A percentile compares a stretch with the other conserved stretches of the same genome.
phyloP scores from a whole-genome alignment of 768 basidiomycete species.

The Polyporus arcularius region DNA sequence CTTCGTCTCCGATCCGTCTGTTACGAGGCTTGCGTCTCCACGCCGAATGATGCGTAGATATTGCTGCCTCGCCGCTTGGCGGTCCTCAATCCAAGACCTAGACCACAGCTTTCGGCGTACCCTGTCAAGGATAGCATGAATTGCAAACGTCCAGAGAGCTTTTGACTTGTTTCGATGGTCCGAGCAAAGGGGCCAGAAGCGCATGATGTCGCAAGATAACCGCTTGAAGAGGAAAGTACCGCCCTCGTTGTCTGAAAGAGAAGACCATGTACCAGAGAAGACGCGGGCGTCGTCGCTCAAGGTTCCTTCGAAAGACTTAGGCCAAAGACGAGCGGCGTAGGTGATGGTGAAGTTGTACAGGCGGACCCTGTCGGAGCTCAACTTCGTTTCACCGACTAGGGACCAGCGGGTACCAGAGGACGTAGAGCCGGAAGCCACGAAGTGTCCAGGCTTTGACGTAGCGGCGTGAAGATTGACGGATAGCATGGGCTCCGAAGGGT shows the following conservation, averaged over 20 bases:
- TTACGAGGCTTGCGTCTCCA: not conserved
- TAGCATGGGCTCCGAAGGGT: slow-evolving; percentile 16
- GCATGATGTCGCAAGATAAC: slow-evolving; percentile 28
- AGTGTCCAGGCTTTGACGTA: slow-evolving; percentile 7
- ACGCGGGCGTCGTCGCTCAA: slow-evolving; percentile 22
- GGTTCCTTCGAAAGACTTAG: slow-evolving; percentile 25
- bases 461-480: slow-evolving; percentile 4
- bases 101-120: slow-evolving; percentile 29
- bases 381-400: slow-evolving; percentile 11
- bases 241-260: slow-evolving; percentile 12
- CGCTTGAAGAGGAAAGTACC: slow-evolving; percentile 32
- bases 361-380: not conserved
- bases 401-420: slow-evolving; percentile 22
- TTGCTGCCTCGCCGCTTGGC: slow-evolving; percentile 3
- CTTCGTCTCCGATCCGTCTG: not conserved
- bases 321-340: slow-evolving; percentile 27
- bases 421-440: slow-evolving; percentile 10
- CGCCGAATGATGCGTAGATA: slow-evolving; percentile 7
- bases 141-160: slow-evolving; percentile 36
- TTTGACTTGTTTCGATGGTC: slow-evolving; percentile 23
- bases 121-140: slow-evolving; percentile 23
- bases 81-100: not conserved
- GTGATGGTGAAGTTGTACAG: slow-evolving; percentile 21
- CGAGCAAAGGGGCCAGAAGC: slow-evolving; percentile 30
- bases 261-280: slow-evolving; percentile 29